These are phyloP conservation scores for Pichia terricola DNA, from an alignment of 1,139 yeast species.

Conservation along the genomic window DNA sequence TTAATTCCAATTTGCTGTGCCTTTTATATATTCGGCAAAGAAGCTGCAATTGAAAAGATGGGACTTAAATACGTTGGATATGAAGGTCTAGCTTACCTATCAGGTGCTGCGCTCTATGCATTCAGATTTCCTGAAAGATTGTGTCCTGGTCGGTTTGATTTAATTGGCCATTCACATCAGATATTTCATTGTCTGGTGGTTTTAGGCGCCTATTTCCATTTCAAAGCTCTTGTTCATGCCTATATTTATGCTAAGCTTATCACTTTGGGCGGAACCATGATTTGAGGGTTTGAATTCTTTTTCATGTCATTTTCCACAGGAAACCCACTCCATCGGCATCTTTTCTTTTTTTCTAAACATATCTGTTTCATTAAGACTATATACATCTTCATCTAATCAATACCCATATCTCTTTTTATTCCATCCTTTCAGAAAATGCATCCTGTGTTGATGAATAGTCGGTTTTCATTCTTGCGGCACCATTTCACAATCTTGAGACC, in stretches of 20 bases:
- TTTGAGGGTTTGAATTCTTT: background rate
- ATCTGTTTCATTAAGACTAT: too few relatives aligned
- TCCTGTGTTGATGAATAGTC: constrained; percentile 33
- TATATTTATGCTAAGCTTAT: constrained; percentile 40
- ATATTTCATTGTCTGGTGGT: constrained; percentile 79
- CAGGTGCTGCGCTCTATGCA: constrained; percentile 77
- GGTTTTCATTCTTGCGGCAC: constrained; percentile 47
- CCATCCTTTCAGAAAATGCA: background rate
- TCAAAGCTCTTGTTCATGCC: constrained; percentile 53
- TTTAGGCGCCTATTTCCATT: constrained; percentile 70
- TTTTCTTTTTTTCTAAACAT: background rate
- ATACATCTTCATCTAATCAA: background rate
- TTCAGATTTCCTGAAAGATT: constrained; percentile 67
- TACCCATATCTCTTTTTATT: background rate
- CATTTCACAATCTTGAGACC: constrained; percentile 46
- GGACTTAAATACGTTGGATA: constrained; percentile 51
- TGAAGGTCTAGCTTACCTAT: constrained; percentile 68
- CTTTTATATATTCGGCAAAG: constrained; percentile 33
- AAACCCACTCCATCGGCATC: background rate
- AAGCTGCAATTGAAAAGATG: constrained; percentile 39
- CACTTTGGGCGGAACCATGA: constrained; percentile 9
- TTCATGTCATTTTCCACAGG: background rate
- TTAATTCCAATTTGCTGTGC: constrained; percentile 59
- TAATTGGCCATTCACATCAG: constrained; percentile 81
- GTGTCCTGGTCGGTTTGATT: constrained; percentile 59